A percentile compares a stretch with the other conserved stretches of the same genome.
Evolutionary conservation across 306 rosid species (phyloP).

Genomic region (Oemleria cerasiformis): DNA sequence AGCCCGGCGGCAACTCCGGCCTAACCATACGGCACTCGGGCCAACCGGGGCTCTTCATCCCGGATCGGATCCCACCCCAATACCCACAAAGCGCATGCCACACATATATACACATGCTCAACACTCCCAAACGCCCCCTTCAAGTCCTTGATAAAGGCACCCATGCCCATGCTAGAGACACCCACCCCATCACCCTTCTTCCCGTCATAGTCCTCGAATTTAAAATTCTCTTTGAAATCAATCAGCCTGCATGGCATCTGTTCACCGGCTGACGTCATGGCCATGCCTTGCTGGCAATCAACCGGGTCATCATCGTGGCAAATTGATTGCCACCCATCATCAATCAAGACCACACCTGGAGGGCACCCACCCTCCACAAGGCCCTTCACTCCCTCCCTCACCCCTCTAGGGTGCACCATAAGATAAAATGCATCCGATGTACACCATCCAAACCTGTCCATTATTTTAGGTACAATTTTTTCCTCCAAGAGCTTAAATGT

Average conservation of each 20-base stretch:
- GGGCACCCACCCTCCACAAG: slow-evolving; percentile 65
- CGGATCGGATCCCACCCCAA: slow-evolving; percentile 69
- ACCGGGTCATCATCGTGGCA: slow-evolving; percentile 42
- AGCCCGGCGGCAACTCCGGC: slow-evolving; percentile 39
- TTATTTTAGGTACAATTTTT: slow-evolving; percentile 46
- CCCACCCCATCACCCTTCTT: too few relatives aligned
- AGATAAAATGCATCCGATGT: slow-evolving; percentile 86
- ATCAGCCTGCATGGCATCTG: slow-evolving; percentile 55
- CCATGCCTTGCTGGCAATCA: slow-evolving; percentile 27
- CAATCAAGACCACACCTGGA: slow-evolving; percentile 54
- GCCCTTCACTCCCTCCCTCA: slow-evolving; percentile 47
- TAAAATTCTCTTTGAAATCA: slow-evolving; percentile 51
- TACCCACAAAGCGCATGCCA: slow-evolving; percentile 83
- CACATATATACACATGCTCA: slow-evolving; percentile 58
- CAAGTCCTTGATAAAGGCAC: slow-evolving; percentile 55
- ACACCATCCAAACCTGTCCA: slow-evolving; percentile 78
- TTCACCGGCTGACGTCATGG: slow-evolving; percentile 41
- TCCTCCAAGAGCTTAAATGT: slow-evolving; percentile 59
- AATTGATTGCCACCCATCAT: slow-evolving; percentile 76
- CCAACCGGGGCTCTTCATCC: slow-evolving; percentile 25
- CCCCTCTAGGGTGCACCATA: slow-evolving; percentile 52
- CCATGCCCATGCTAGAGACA: slow-evolving; percentile 33
- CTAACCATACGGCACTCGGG: slow-evolving; percentile 41
- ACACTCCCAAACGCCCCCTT: slow-evolving; percentile 53
- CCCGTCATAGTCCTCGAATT: slow-evolving; percentile 45